Evolutionary conservation across 371 early-diverging fungal species (phyloP).

Genomic region (Catenaria anguillulae): DNA sequence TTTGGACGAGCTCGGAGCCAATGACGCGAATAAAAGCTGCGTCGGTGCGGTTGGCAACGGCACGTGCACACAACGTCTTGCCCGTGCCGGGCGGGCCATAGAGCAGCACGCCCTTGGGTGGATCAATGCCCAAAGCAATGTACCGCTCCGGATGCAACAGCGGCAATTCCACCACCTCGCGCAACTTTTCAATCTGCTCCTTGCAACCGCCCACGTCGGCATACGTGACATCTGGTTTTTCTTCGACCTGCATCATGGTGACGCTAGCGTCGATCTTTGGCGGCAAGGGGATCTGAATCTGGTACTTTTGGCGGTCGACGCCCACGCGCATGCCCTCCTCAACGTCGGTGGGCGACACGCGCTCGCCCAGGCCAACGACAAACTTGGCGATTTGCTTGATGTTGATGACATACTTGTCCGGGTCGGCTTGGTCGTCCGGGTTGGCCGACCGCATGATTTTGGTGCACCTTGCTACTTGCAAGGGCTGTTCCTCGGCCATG

Average conservation of each 20-base stretch:
- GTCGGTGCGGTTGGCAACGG: slow-evolving; percentile 99
- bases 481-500: slow-evolving; percentile 90
- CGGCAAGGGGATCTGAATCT: slow-evolving; percentile 98
- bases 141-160: slow-evolving; percentile 88
- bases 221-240: slow-evolving; percentile 99
- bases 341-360: slow-evolving; percentile 94
- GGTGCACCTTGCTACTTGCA: slow-evolving; percentile 96
- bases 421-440: slow-evolving; percentile 40
- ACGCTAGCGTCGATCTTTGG: slow-evolving; percentile 99
- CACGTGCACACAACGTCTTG: slow-evolving; percentile 99
- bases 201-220: slow-evolving; percentile 99
- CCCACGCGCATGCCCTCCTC: slow-evolving; percentile 99
- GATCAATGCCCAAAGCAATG: slow-evolving; percentile 89
- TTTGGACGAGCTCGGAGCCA: slow-evolving; percentile 99
- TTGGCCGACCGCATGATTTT: slow-evolving; percentile 56
- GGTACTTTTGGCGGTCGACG: slow-evolving; percentile 98
- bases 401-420: slow-evolving; percentile 92
- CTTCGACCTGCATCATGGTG: slow-evolving; percentile 99
- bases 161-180: slow-evolving; percentile 99
- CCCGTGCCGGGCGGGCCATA: slow-evolving; percentile 99
- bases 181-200: slow-evolving; percentile 98
- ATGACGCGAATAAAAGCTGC: slow-evolving; percentile 99
- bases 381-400: slow-evolving; percentile 99
- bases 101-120: slow-evolving; percentile 96
- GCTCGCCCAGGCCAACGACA: slow-evolving; percentile 93